Percentiles rank a stretch among this genome's conserved stretches.
These are phyloP conservation scores for Cutaneotrichosporon cavernicola DNA, from an alignment of 1,284 basidiomycete genomes.

Conservation along the genomic window DNA sequence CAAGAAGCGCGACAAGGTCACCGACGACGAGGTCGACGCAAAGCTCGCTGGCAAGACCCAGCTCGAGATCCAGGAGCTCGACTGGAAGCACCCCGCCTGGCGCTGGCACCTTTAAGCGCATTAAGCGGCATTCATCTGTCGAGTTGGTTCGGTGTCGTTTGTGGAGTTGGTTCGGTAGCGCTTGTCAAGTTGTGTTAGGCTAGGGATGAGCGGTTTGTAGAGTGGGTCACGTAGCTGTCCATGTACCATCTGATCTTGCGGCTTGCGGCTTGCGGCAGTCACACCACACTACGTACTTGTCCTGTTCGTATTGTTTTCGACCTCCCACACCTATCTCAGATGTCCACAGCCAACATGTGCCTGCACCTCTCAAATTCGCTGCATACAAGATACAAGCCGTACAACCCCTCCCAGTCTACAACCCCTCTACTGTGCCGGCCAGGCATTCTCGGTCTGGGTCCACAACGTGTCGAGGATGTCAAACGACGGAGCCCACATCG, in stretches of 20 bases:
- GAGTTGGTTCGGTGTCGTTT: neutral
- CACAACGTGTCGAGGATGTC: constrained; percentile 21
- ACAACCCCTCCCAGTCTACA: no score
- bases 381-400: no score
- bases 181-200: neutral
- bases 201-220: neutral
- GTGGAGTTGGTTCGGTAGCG: neutral
- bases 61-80: constrained; percentile 21
- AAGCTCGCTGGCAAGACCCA: constrained; percentile 13
- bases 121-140: no score
- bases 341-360: no score
- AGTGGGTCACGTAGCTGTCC: neutral
- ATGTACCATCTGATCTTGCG: neutral
- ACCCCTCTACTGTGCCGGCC: constrained; percentile 3
- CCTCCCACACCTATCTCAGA: no score
- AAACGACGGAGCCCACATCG: constrained; percentile 12
- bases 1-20: constrained; percentile 15
- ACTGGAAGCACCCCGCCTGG: constrained; percentile 26
- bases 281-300: no score
- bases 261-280: neutral
- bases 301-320: no score
- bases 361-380: no score
- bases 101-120: constrained; percentile 20
- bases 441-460: constrained; percentile 14
- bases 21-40: constrained; percentile 9